Evolutionary conservation across 768 basidiomycete genomes (phyloP).

Genomic region (Neoboletus magnificus): DNA sequence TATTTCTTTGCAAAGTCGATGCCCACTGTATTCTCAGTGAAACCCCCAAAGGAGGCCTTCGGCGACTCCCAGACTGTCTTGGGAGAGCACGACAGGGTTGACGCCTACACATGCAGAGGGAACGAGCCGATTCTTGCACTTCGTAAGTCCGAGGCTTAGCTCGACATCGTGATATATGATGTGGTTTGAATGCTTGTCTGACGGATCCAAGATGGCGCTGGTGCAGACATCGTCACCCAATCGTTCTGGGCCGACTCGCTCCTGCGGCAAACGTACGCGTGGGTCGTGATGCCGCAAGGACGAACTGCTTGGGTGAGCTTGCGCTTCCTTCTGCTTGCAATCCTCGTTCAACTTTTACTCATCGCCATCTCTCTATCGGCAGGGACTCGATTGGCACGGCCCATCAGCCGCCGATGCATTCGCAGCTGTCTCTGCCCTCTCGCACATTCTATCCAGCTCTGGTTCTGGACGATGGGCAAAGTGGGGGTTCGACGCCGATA

Average conservation of each 20-base stretch:
- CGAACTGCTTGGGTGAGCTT: slow-evolving; percentile 72
- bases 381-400: slow-evolving; percentile 95
- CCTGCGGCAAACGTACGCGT: slow-evolving; percentile 54
- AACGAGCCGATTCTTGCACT: slow-evolving; percentile 58
- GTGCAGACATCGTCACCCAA: slow-evolving; percentile 60
- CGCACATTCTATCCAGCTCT: slow-evolving; percentile 38
- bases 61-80: not conserved
- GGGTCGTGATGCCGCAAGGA: slow-evolving; percentile 83
- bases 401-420: slow-evolving; percentile 73
- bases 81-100: not conserved
- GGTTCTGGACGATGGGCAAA: slow-evolving; percentile 34
- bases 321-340: not conserved
- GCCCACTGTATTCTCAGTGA: slow-evolving; percentile 56
- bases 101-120: slow-evolving; percentile 10
- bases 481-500: slow-evolving; percentile 38
- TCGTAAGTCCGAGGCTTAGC: slow-evolving; percentile 41
- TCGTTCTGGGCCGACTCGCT: slow-evolving; percentile 65
- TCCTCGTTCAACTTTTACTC: not conserved
- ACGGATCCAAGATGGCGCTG: slow-evolving; percentile 71
- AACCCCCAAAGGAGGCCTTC: slow-evolving; percentile 48
- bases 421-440: slow-evolving; percentile 55
- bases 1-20: slow-evolving; percentile 55
- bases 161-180: not conserved
- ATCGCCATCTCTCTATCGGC: not conserved
- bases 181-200: not conserved